Evolutionary conservation across 805 yeast species (phyloP), one percentile per base, ranked within the genome.

Genomic region (Starmerella davenportii): DNA sequence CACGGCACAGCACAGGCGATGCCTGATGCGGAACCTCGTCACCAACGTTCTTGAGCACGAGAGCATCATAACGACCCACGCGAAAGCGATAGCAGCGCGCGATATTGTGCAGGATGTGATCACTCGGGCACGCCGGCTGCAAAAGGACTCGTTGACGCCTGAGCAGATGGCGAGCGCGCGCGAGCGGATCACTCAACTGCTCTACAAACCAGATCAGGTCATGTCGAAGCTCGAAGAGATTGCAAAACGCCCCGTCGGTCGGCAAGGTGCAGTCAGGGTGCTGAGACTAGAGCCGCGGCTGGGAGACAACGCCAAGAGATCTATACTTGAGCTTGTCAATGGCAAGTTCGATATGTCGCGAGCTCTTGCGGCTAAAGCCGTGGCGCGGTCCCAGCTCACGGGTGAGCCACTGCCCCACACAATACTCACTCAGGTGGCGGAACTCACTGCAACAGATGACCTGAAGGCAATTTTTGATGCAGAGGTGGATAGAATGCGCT

Each of bases 221-320:
- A 47, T 76, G 31, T 72, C 79, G n/a, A 80, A 78, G 52, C 60
- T 90, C 33, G 68, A 65, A 15, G 81, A 70, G 31, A 63, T 85
- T 30, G 70, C 72, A 3, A 64, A 70, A 31, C 65, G 93, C 41
- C 85, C 79, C 53, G 51, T 62, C 3, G 51, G 58, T 19, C 53
- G 58, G 1, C 79, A 82, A 44, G 95, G 95, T 1, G 87, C 76
- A 61, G 82, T 95, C 2, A 71, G 96, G 48, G 71, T 87, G 38
- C 61, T 84, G 44, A 75, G 70, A 49, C 63, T 90, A 43, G 96
- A 90, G 57, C 82, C 85, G 15, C 68, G 96, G 47, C 58, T 76
- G 35, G 85, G 90, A 40, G 98, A 90, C 56, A 78, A 74, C 44
- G 93, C 95, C 0, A 85, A 85, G 24, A 90, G 80, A 66, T 75